Conservation (phyloP, 1,284 basidiomycete genomes). For the Malassezia nana region DNA sequence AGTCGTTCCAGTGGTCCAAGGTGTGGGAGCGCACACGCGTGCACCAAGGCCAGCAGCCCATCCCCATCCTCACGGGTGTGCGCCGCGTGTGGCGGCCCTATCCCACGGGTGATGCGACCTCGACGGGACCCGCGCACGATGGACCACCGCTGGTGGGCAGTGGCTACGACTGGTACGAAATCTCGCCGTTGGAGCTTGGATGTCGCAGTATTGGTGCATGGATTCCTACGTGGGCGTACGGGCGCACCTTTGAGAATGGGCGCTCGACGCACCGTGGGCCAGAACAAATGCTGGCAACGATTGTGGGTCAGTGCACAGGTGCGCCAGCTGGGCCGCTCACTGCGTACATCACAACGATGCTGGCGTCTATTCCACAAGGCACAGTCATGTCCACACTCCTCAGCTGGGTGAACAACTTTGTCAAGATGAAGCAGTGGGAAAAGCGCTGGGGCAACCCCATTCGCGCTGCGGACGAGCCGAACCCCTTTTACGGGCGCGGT, state of each 20-base stretch:
- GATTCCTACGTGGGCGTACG: conserved; percentile 48
- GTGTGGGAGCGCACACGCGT: conserved; percentile 30
- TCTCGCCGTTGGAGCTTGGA: conserved; percentile 45
- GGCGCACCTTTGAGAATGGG: conserved; percentile 38
- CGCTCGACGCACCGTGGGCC: conserved; percentile 27
- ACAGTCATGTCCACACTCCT: conserved; percentile 32
- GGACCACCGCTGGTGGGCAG: conserved; percentile 7
- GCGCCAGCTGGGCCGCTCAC: conserved; percentile 46
- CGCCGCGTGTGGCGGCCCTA: conserved; percentile 20
- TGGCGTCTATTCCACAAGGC: conserved; percentile 36
- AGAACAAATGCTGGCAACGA: conserved; percentile 34
- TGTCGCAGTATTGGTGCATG: conserved; percentile 44
- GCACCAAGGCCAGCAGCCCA: conserved; percentile 21
- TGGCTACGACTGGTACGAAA: conserved; percentile 46
- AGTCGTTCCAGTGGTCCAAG: conserved; percentile 40
- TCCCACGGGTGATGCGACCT: not conserved
- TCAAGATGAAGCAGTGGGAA: conserved; percentile 38
- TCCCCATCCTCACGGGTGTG: conserved; percentile 42
- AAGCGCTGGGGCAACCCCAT: conserved; percentile 44
- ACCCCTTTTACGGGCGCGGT: conserved; percentile 37
- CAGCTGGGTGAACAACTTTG: conserved; percentile 35
- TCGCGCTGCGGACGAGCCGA: conserved; percentile 43
- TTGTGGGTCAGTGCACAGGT: conserved; percentile 46
- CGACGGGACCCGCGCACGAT: not conserved
- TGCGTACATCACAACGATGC: conserved; percentile 39